These are phyloP conservation scores for Nothopassalora personata DNA, from an alignment of 2,329 filamentous ascomycete genomes.

Conservation along the genomic window DNA sequence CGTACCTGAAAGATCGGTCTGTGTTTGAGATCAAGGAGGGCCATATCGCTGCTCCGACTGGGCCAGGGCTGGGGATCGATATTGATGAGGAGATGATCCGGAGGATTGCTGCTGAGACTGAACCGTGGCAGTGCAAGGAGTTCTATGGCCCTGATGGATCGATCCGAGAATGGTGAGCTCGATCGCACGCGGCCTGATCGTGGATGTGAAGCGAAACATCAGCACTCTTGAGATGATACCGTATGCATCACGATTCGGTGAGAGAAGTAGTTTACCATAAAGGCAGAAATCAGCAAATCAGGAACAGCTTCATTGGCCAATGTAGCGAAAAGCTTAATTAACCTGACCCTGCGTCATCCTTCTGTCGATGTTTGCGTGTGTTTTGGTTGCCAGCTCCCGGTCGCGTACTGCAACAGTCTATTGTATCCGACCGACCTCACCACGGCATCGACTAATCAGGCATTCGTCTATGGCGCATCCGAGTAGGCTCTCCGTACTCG, in stretches of 20 bases:
- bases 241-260: no score
- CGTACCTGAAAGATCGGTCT: slow-evolving; percentile 27
- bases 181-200: no score
- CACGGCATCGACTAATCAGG: not conserved
- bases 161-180: slow-evolving; percentile 59
- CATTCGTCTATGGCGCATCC: not conserved
- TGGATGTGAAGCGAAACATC: no score
- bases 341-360: not conserved
- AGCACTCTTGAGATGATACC: no score
- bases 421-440: not conserved
- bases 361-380: not conserved
- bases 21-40: slow-evolving; percentile 29
- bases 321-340: not conserved
- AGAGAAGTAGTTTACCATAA: no score
- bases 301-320: not conserved
- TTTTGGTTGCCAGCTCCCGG: not conserved
- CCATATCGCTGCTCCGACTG: slow-evolving; percentile 23
- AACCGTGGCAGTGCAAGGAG: slow-evolving; percentile 61
- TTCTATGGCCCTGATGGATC: slow-evolving; percentile 64
- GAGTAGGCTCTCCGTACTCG: not conserved
- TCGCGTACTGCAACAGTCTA: not conserved
- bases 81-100: slow-evolving; percentile 62
- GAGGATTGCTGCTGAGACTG: slow-evolving; percentile 51
- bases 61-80: slow-evolving; percentile 32
- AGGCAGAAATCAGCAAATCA: no score